A percentile compares a stretch with the other conserved stretches of the same genome.
Evolutionary conservation across 805 yeast species (phyloP).

Genomic region (Saccharomycopsis microspora): DNA sequence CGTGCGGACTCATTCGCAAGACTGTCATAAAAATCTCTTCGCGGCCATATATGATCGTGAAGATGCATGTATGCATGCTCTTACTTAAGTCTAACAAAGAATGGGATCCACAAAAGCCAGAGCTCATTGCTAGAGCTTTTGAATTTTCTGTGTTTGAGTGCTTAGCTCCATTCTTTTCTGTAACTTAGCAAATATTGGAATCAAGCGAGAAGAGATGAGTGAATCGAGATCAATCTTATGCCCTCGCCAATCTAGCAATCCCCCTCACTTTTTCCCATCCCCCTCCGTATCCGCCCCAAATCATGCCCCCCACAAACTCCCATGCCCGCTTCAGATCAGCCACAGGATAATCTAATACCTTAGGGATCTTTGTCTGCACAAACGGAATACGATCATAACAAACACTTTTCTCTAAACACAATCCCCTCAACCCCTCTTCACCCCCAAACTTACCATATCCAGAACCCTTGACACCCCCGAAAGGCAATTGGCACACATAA

Average conservation of each 20-base stretch:
- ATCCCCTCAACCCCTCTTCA: slow-evolving; percentile 87
- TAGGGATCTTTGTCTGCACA: slow-evolving; percentile 75
- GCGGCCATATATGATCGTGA: no score
- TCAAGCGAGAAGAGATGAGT: slow-evolving; percentile 1
- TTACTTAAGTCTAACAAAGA: no score
- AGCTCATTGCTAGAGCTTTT: not conserved
- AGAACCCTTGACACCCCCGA: slow-evolving; percentile 87
- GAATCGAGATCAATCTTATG: not conserved
- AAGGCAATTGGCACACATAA: slow-evolving; percentile 91
- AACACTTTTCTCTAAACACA: slow-evolving; percentile 78
- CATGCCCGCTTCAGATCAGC: slow-evolving; percentile 73
- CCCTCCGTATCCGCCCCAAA: slow-evolving; percentile 72
- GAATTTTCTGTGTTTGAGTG: not conserved
- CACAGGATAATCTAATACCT: slow-evolving; percentile 87
- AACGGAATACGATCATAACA: slow-evolving; percentile 77
- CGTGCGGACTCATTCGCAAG: no score
- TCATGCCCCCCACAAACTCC: slow-evolving; percentile 74
- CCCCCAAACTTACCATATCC: slow-evolving; percentile 99
- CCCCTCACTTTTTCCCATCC: slow-evolving; percentile 49
- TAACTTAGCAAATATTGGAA: not conserved
- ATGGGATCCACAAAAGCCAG: no score
- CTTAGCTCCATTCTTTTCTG: not conserved
- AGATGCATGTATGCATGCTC: no score
- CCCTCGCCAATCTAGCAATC: slow-evolving; percentile 34
- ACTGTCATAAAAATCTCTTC: no score